Percentiles rank a stretch among this genome's conserved stretches.
These are phyloP conservation scores for Trifolium fragiferum DNA, from an alignment of 306 rosid species.

Conservation along the genomic window DNA sequence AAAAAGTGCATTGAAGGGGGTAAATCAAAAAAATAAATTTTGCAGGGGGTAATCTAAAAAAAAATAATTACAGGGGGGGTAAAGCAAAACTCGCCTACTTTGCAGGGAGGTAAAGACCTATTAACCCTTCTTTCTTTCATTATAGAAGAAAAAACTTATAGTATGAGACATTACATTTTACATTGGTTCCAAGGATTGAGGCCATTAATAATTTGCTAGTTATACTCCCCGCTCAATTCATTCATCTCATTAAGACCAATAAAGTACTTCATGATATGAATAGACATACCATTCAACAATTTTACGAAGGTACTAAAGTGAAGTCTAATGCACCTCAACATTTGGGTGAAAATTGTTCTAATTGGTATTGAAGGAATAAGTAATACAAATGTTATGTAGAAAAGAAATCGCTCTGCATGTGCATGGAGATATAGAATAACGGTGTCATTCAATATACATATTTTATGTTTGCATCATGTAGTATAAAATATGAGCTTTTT, in stretches of 20 bases:
- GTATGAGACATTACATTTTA: no score
- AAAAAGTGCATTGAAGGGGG: no score
- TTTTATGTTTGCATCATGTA: slow-evolving; percentile 1
- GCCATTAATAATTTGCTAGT: no score
- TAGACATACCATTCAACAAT: background rate
- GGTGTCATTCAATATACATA: background rate
- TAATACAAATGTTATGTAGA: background rate
- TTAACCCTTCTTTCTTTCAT: no score
- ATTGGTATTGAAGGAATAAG: background rate
- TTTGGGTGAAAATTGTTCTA: background rate
- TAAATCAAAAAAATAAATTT: no score
- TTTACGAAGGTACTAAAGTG: background rate
- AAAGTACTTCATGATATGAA: no score
- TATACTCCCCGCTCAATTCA: background rate
- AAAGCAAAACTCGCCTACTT: no score
- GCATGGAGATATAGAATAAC: background rate
- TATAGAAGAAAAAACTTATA: no score
- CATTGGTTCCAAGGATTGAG: no score
- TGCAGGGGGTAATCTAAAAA: no score
- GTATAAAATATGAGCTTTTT: background rate
- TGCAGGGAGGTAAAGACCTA: no score
- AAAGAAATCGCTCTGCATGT: background rate
- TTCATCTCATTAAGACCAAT: background rate
- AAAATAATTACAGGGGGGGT: no score
- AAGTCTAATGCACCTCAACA: background rate